Base-by-base conservation (phyloP, 805 yeast species). In the Wickerhamomyces hampshirensis region DNA sequence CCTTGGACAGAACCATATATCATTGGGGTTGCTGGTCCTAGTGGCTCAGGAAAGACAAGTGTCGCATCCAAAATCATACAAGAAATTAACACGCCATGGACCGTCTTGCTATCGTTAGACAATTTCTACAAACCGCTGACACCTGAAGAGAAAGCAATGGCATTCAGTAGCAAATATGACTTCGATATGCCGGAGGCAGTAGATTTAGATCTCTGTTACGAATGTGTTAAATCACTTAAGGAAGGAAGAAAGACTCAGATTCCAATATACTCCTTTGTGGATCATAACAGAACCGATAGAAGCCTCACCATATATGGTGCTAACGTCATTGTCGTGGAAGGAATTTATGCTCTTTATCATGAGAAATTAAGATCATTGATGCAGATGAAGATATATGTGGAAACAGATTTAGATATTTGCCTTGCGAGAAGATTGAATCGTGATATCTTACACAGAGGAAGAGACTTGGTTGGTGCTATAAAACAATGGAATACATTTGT, bases 11-110 rank as follows among this genome's bases (percentile, higher is more conserved):
- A 83, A 34, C 94, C 95, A 0, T 85, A 84, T 49, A 75, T 85
- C 34, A 85, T 85, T 45, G 95, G 94, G n/a, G 73, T 85, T 14
- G 94, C 94, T 0, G 95, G 95, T 1, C 71, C 77, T 18, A 76
- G 85, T 12, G 94, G 98, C 2, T 85, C 96, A 0, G 98, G 98
- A 2, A 91, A 91, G 56, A 91, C 98, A 0, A 82, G 95, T 24
- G 86, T 93, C 14, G 93, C 97, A 0, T 79, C 87, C 26, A 73
- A 75, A 44, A 81, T 93, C 48, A 84, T 89, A 35, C 75, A 81
- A 37, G 78, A 80, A 43, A 66, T 77, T 41, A 80, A 86, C 60
- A 86, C 86, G 37, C 98, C 98, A 1, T 89, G 98, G 96, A 86
- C 97, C 0, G 91, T 93, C 10, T 66, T 93, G 38, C 55, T 91